phyloP scores from a whole-genome alignment of 2,329 filamentous ascomycete genomes.

The Drechslera avenae region DNA sequence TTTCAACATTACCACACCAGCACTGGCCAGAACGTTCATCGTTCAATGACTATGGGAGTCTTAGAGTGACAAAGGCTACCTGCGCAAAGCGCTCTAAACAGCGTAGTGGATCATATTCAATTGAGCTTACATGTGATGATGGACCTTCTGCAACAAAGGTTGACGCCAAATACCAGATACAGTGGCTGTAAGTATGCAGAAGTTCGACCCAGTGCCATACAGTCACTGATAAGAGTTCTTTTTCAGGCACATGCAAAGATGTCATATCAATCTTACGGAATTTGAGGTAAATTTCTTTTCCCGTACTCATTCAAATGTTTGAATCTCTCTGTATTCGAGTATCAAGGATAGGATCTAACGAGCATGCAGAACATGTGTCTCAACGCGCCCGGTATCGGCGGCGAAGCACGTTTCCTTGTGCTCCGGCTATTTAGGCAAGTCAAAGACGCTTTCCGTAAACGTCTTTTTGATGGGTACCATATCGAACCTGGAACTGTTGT shows the following conservation, averaged over 20 bases:
- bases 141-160: neutral
- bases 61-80: neutral
- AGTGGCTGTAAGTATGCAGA: slow-evolving; percentile 10
- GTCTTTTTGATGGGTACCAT: slow-evolving; percentile 5
- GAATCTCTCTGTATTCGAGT: too few species aligned
- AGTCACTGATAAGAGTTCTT: too few species aligned
- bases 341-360: neutral
- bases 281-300: too few species aligned
- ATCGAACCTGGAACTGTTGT: slow-evolving; percentile 19
- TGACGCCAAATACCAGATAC: neutral
- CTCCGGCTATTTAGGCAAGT: slow-evolving; percentile 6
- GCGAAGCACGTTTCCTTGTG: slow-evolving; percentile 2
- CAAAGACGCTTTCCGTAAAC: neutral
- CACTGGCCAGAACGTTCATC: neutral
- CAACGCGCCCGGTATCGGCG: slow-evolving; percentile 7
- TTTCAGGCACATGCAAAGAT: too few species aligned
- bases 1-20: neutral
- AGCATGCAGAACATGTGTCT: slow-evolving; percentile 4
- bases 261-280: too few species aligned
- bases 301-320: too few species aligned
- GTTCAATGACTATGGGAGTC: neutral
- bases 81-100: slow-evolving; percentile 7
- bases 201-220: too few species aligned
- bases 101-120: slow-evolving; percentile 2
- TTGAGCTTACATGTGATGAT: slow-evolving; percentile 2